phyloP scores from a whole-genome alignment of 257 asterid species.

The Solanum chaucha region DNA sequence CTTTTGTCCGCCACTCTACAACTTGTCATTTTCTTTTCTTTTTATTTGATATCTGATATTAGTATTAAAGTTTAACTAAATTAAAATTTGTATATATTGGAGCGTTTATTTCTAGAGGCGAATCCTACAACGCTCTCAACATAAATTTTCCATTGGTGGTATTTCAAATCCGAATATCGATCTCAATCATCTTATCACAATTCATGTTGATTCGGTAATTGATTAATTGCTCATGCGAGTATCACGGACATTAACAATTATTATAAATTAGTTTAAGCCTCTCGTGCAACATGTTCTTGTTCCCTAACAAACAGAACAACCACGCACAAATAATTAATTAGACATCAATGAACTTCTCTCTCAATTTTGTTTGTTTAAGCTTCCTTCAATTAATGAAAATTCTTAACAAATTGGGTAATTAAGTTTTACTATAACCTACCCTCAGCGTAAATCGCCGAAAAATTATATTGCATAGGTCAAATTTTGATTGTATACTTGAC shows the following conservation, averaged over 20 bases:
- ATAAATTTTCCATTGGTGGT: rapidly evolving
- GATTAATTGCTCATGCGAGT: not conserved
- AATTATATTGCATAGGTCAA: not conserved
- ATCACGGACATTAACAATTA: not conserved
- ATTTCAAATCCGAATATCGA: rapidly evolving
- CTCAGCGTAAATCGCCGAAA: no score
- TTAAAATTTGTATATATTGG: not conserved
- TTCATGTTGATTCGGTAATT: not conserved
- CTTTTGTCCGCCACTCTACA: conserved; percentile 1
- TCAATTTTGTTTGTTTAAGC: not conserved
- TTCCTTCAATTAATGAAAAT: not conserved
- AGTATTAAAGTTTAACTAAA: rapidly evolving
- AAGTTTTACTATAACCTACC: not conserved
- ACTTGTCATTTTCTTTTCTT: not conserved
- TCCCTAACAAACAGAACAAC: not conserved
- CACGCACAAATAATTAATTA: not conserved
- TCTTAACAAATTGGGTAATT: not conserved
- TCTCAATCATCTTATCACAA: not conserved
- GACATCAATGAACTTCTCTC: not conserved
- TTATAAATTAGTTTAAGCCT: not conserved
- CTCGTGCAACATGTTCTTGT: conserved; percentile 7
- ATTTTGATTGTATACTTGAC: no score
- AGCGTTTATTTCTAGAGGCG: not conserved
- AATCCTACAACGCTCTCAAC: not conserved
- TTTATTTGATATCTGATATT: not conserved